Evolutionary conservation across 805 yeast species (phyloP).

Genomic region (Ogataea henricii): DNA sequence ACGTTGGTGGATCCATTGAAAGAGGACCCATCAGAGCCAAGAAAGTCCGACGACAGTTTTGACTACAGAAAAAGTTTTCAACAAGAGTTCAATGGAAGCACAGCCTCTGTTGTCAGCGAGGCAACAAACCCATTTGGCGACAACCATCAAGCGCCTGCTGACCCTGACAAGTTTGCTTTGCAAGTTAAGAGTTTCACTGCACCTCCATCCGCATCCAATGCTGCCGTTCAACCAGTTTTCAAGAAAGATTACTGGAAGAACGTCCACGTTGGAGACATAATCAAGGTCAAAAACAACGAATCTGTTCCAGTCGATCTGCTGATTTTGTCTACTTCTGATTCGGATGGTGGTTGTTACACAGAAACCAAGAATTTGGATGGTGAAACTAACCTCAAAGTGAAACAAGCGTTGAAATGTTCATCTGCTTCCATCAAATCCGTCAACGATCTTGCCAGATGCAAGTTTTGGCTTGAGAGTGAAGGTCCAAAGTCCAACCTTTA

Average conservation of each 20-base stretch:
- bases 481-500: constrained; percentile 82
- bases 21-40: constrained; percentile 25
- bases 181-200: constrained; percentile 34
- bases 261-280: constrained; percentile 72
- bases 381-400: constrained; percentile 74
- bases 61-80: constrained; percentile 35
- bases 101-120: constrained; percentile 16
- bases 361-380: constrained; percentile 86
- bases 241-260: constrained; percentile 65
- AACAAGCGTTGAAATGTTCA: constrained; percentile 69
- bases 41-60: constrained; percentile 37
- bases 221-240: constrained; percentile 29
- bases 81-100: constrained; percentile 18
- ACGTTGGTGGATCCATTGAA: constrained; percentile 27
- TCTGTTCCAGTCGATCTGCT: constrained; percentile 78
- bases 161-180: constrained; percentile 11
- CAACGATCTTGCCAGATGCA: constrained; percentile 49
- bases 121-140: constrained; percentile 29
- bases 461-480: constrained; percentile 76
- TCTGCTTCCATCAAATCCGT: constrained; percentile 38
- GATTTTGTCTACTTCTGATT: constrained; percentile 66
- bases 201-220: constrained; percentile 20
- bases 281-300: constrained; percentile 67
- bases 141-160: constrained; percentile 16
- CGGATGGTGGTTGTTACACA: constrained; percentile 66